A percentile compares a stretch with the other conserved stretches of the same genome.
phyloP scores from a whole-genome alignment of 2,329 filamentous ascomycete genomes.

The Alternaria sp. region DNA sequence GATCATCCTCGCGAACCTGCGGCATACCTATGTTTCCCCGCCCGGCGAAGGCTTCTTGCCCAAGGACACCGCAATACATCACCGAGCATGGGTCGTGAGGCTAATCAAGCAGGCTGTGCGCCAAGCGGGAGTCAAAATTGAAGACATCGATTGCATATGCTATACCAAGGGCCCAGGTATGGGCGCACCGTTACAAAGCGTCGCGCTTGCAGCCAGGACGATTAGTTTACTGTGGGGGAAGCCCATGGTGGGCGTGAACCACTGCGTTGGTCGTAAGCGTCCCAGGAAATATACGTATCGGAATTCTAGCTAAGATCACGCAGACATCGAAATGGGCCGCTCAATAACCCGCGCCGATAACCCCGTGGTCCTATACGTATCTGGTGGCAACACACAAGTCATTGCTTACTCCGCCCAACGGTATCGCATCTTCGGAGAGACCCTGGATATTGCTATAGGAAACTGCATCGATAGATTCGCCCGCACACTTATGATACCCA shows the following conservation, averaged over 20 bases:
- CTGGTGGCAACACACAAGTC: constrained; percentile 95
- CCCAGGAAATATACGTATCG: not conserved
- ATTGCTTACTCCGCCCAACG: constrained; percentile 94
- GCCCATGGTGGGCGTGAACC: constrained; percentile 93
- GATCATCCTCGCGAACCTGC: constrained; percentile 84
- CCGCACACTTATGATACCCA: constrained; percentile 86
- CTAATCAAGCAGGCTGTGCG: constrained; percentile 81
- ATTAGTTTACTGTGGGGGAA: constrained; percentile 84
- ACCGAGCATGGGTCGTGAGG: constrained; percentile 81
- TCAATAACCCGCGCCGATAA: constrained; percentile 88
- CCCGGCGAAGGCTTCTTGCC: constrained; percentile 94
- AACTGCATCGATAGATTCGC: constrained; percentile 98
- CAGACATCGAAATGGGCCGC: constrained; percentile 95
- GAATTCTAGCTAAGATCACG: not conserved
- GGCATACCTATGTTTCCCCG: constrained; percentile 90
- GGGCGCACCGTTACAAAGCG: constrained; percentile 88
- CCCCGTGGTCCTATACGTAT: constrained; percentile 94
- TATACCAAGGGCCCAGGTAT: constrained; percentile 96
- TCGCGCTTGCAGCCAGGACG: constrained; percentile 84
- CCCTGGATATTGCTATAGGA: constrained; percentile 94
- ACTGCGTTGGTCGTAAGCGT: constrained; percentile 81
- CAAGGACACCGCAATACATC: constrained; percentile 93
- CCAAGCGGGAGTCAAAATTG: constrained; percentile 61
- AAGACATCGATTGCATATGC: constrained; percentile 87
- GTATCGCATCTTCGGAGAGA: constrained; percentile 98